Evolutionary conservation across 176 grass and related monocot species (phyloP).

Genomic region (Bothriochloa decipiens): DNA sequence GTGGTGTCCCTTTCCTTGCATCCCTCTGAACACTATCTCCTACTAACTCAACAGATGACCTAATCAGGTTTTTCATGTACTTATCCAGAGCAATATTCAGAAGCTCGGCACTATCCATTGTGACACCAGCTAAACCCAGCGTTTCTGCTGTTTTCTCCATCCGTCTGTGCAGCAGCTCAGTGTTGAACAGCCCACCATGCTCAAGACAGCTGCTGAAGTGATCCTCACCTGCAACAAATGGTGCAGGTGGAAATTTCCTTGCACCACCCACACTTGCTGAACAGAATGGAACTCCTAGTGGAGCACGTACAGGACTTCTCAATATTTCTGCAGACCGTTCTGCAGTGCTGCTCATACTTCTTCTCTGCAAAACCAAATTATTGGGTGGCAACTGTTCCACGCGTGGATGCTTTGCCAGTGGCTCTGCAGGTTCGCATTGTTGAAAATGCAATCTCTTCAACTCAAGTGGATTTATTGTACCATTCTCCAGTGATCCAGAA

Average conservation of each 20-base stretch:
- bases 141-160: constrained; percentile 81
- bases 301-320: constrained; percentile 57
- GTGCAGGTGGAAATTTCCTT: constrained; percentile 29
- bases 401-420: constrained; percentile 51
- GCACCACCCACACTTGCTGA: constrained; percentile 62
- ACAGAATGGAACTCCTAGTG: constrained; percentile 80
- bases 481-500: constrained; percentile 46
- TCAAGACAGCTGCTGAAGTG: constrained; percentile 58
- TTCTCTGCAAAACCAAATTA: constrained; percentile 36
- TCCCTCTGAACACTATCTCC: constrained; percentile 51
- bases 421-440: constrained; percentile 48
- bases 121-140: constrained; percentile 63
- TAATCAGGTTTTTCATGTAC: constrained; percentile 80
- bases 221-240: constrained; percentile 37
- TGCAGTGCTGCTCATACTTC: constrained; percentile 36
- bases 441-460: constrained; percentile 57
- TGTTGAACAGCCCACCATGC: constrained; percentile 46
- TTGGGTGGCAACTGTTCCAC: constrained; percentile 38
- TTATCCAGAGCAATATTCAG: constrained; percentile 79
- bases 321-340: constrained; percentile 34
- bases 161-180: constrained; percentile 54
- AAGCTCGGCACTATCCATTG: constrained; percentile 73
- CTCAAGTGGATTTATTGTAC: constrained; percentile 43
- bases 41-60: constrained; percentile 72
- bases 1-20: constrained; percentile 40